phyloP scores from a whole-genome alignment of 306 rosid species.

The Lagenaria siceraria region DNA sequence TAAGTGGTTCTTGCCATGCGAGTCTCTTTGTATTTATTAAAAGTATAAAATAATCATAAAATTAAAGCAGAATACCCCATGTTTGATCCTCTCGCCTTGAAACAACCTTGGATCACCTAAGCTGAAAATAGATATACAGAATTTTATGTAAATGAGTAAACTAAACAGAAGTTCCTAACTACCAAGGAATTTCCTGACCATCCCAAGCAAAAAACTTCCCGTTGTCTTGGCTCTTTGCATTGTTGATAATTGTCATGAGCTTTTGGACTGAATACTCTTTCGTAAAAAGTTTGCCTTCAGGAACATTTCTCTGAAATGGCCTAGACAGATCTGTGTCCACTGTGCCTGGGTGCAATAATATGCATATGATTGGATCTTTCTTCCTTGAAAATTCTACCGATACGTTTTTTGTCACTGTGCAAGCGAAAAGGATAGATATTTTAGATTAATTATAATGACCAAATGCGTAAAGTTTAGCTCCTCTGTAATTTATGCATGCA shows the following conservation, averaged over 20 bases:
- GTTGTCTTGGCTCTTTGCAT: slow-evolving; percentile 52
- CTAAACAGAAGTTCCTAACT: neutral
- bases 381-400: slow-evolving; percentile 66
- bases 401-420: slow-evolving; percentile 56
- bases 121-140: neutral
- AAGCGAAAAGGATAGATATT: neutral
- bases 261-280: slow-evolving; percentile 70
- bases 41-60: neutral
- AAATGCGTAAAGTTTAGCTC: neutral
- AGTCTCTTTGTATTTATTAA: neutral
- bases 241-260: slow-evolving; percentile 52
- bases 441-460: neutral
- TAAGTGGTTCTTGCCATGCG: neutral
- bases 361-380: slow-evolving; percentile 69
- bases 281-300: slow-evolving; percentile 67
- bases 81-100: neutral
- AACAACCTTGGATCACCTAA: neutral
- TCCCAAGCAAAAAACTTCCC: slow-evolving; percentile 97
- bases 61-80: neutral
- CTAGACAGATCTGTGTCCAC: slow-evolving; percentile 92
- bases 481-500: neutral
- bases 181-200: slow-evolving; percentile 97
- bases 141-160: neutral
- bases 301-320: slow-evolving; percentile 85
- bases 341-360: slow-evolving; percentile 87